These are phyloP conservation scores for Ustilago sp. DNA, from an alignment of 1,284 basidiomycete genomes.

Conservation along the genomic window DNA sequence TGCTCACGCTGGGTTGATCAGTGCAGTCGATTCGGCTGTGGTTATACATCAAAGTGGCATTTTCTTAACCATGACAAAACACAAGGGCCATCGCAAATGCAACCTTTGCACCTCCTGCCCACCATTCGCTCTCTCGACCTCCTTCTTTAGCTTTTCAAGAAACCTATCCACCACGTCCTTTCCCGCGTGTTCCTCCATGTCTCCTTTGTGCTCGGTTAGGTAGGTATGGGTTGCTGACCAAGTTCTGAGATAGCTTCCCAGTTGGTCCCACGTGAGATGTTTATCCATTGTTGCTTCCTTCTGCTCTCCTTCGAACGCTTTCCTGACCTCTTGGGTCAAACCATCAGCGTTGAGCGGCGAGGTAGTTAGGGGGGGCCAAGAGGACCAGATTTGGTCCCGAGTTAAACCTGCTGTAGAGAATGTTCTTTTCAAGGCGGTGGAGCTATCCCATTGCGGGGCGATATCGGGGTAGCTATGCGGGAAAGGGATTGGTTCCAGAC, in stretches of 20 bases:
- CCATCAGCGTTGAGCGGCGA: constrained; percentile 6
- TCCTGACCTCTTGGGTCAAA: neutral
- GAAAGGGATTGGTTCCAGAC: constrained; percentile 78
- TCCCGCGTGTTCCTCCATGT: constrained; percentile 68
- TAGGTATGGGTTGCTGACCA: constrained; percentile 80
- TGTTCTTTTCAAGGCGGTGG: constrained; percentile 24
- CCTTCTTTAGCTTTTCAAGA: constrained; percentile 12
- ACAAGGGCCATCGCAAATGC: constrained; percentile 48
- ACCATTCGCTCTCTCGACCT: constrained; percentile 24
- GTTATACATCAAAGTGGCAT: neutral
- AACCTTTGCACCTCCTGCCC: constrained; percentile 29
- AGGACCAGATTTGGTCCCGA: constrained; percentile 27
- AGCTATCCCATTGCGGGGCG: constrained; percentile 66
- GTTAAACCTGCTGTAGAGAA: constrained; percentile 30
- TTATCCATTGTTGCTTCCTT: constrained; percentile 72
- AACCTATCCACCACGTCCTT: constrained; percentile 50
- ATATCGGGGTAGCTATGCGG: constrained; percentile 71
- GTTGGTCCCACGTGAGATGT: constrained; percentile 76
- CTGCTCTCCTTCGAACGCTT: constrained; percentile 15
- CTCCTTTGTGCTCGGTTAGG: constrained; percentile 76
- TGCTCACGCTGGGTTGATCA: no score
- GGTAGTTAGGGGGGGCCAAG: constrained; percentile 28
- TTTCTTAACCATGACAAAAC: constrained; percentile 55
- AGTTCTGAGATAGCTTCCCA: constrained; percentile 79
- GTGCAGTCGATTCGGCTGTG: no score